phyloP scores from a whole-genome alignment of 805 yeast genomes.

The Kodamaea restingae region DNA sequence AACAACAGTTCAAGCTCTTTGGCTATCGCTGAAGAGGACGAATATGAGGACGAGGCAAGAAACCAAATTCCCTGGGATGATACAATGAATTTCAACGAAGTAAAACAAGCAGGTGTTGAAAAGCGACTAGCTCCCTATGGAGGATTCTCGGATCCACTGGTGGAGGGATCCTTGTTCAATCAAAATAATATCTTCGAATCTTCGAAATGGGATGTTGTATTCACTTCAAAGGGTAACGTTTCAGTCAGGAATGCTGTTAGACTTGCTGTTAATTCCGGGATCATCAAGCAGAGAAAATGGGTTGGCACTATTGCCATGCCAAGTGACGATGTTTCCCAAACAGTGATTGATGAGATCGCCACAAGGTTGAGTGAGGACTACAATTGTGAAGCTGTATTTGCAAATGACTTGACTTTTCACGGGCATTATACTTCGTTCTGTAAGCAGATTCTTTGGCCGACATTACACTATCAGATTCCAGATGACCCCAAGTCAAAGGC shows the following conservation, averaged over 20 bases:
- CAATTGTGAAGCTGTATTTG: constrained; percentile 61
- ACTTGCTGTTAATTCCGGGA: constrained; percentile 42
- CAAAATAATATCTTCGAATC: constrained; percentile 47
- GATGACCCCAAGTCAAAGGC: constrained; percentile 92
- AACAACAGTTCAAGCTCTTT: constrained; percentile 29
- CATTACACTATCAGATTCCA: constrained; percentile 88
- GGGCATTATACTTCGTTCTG: constrained; percentile 92
- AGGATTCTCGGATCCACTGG: constrained; percentile 64
- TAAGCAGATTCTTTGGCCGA: constrained; percentile 95
- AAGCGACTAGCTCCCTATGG: constrained; percentile 59
- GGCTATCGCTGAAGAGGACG: constrained; percentile 27
- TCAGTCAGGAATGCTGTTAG: constrained; percentile 82
- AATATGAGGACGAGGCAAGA: neutral
- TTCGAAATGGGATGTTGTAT: constrained; percentile 72
- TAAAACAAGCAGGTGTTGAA: constrained; percentile 11
- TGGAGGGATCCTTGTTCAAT: constrained; percentile 37
- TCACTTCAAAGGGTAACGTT: constrained; percentile 76
- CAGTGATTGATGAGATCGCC: constrained; percentile 53
- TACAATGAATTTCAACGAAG: constrained; percentile 7
- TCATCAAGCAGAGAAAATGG: constrained; percentile 53
- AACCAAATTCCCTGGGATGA: constrained; percentile 8
- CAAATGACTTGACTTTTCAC: constrained; percentile 74
- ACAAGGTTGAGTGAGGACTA: constrained; percentile 44
- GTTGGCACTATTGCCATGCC: constrained; percentile 93
- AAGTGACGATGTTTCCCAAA: constrained; percentile 68